These are phyloP conservation scores for Fraxinus ornus DNA, from an alignment of 305 asterid species.

Conservation along the genomic window DNA sequence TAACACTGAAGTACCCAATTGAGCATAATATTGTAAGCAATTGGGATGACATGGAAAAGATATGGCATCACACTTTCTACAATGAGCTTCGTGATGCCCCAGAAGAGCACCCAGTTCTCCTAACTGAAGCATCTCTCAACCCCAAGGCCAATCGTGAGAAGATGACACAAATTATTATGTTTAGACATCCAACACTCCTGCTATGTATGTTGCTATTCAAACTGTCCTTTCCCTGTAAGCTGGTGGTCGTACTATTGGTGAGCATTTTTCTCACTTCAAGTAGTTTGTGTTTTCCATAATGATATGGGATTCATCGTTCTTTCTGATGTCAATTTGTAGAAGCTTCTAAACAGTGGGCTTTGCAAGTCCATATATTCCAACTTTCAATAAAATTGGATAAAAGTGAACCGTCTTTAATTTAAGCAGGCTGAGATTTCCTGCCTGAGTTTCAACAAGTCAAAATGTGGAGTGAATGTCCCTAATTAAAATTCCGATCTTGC, in stretches of 20 bases:
- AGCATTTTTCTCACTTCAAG: background rate
- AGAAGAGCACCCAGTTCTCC: constrained; percentile 62
- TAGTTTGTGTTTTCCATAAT: background rate
- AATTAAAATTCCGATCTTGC: background rate
- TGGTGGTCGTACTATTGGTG: constrained; percentile 39
- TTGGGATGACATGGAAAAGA: constrained; percentile 71
- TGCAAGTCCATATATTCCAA: background rate
- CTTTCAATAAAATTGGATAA: background rate
- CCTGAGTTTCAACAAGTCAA: background rate
- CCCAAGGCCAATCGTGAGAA: constrained; percentile 62
- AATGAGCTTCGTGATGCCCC: constrained; percentile 65
- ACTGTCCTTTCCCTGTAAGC: constrained; percentile 63
- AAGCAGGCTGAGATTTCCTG: background rate
- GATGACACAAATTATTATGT: constrained; percentile 60
- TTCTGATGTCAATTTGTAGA: background rate
- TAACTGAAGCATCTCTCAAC: constrained; percentile 63
- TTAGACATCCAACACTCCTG: constrained; percentile 59
- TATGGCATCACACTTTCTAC: constrained; percentile 66
- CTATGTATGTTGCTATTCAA: constrained; percentile 63
- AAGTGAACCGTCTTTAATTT: background rate
- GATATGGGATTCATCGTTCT: background rate
- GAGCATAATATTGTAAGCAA: constrained; percentile 64
- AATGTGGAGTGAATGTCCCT: background rate
- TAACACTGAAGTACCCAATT: constrained; percentile 57
- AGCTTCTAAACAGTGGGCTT: background rate